Base-by-base conservation (phyloP, 2,329 filamentous ascomycete species). In the Cytospora chrysosperma region DNA sequence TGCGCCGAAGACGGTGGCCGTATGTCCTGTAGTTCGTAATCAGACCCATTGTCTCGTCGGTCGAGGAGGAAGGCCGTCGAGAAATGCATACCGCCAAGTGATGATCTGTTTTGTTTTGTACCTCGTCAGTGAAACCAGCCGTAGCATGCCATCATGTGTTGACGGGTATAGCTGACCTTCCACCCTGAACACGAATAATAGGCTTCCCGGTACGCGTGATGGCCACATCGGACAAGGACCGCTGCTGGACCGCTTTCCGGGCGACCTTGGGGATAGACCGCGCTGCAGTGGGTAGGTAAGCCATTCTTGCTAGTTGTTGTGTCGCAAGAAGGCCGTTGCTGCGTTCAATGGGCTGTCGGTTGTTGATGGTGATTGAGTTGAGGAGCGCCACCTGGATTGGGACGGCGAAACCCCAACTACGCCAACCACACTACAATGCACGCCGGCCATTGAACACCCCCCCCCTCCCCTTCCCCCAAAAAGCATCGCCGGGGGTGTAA, bases 201-300 rank as follows among this genome's bases (percentile, higher is more conserved):
- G 95, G 94, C 83, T 97, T 97, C 77, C 95, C 95, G 64, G 95
- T 99, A 73, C 95, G 86, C 67, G 94, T 96, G 74, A 99, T 97
- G 73, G 91, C 83, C 74, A 99, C 85, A 82, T 99, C 95, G 75
- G 92, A 91, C 70, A 89, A 73, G 67, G 77, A 77, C 75, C 83
- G 82, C 73, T 80, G 81, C 72, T 81, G 79, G 71, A 79, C 72
- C 69, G 81, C 72, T 71, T 78, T 78, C 73, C 77, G 77, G 69
- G 76, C 75, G 69, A 79, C 73, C 72, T 75, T 79, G 70, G 78
- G 77, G 70, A 81, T 78, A 68, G 81, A 79, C 77, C 85, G 84
- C 77, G 80, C 78, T 69, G 83, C 81, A 76, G 81, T 77, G 70
- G 85, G 80, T 75, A 85, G 78, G 75, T 82, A 79, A 75, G 79